Evolutionary conservation across 139 green algal species (phyloP).

Genomic region (Nannochloris sp.): DNA sequence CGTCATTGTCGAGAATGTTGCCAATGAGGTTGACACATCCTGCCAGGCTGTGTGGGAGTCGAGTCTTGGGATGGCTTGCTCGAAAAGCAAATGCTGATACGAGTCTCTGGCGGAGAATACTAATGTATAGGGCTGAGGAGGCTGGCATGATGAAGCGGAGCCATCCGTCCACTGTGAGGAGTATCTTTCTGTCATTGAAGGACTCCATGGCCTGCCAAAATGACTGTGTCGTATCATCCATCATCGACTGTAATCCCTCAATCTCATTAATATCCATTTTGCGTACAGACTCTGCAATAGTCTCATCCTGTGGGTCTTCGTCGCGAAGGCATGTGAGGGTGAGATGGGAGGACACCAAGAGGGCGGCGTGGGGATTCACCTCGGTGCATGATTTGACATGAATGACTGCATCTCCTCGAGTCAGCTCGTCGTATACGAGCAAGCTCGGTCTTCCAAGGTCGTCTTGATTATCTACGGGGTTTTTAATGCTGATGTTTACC

Average conservation of each 20-base stretch:
- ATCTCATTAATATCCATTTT: not conserved
- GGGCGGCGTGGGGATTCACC: constrained; percentile 28
- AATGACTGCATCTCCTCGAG: constrained; percentile 35
- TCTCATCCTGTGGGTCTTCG: not conserved
- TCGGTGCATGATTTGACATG: constrained; percentile 36
- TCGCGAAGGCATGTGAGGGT: constrained; percentile 2
- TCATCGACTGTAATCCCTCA: no score
- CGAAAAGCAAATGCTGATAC: constrained; percentile 29
- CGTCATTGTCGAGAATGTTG: not conserved
- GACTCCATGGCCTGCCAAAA: not conserved
- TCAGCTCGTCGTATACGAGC: constrained; percentile 48
- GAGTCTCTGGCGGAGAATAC: constrained; percentile 31
- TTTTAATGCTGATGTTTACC: constrained; percentile 8
- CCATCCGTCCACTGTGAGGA: constrained; percentile 40
- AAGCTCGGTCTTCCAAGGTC: constrained; percentile 7
- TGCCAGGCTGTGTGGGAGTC: constrained; percentile 3
- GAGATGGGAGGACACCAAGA: constrained; percentile 34
- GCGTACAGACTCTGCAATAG: not conserved
- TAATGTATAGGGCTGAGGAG: constrained; percentile 8
- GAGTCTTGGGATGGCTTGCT: constrained; percentile 15
- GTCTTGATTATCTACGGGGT: not conserved
- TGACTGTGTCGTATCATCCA: not conserved
- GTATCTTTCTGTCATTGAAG: not conserved
- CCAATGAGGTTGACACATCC: not conserved
- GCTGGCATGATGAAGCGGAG: constrained; percentile 13